phyloP scores from a whole-genome alignment of 1,284 basidiomycete genomes.

The Rhodotorula sp. region DNA sequence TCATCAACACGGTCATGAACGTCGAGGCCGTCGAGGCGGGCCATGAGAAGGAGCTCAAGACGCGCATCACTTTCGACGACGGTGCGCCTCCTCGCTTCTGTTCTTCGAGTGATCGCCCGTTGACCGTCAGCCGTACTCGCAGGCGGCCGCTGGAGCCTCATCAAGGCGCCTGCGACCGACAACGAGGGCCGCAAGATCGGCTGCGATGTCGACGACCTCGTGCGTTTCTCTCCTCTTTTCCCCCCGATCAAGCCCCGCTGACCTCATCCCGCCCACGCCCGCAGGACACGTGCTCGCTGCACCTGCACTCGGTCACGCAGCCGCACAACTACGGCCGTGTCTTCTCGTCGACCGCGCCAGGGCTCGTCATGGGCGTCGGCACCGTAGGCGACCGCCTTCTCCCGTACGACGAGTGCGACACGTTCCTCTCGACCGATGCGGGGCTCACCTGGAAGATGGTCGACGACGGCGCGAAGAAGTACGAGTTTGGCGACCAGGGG shows the following conservation, averaged over 20 bases:
- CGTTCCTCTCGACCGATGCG: constrained; percentile 87
- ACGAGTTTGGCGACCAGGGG: constrained; percentile 90
- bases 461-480: constrained; percentile 77
- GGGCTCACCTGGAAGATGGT: constrained; percentile 85
- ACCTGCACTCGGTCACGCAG: constrained; percentile 86
- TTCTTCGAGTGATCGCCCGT: background rate
- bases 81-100: constrained; percentile 56
- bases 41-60: constrained; percentile 69
- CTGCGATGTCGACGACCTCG: constrained; percentile 64
- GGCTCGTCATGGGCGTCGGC: constrained; percentile 92
- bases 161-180: constrained; percentile 67
- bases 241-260: background rate
- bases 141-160: constrained; percentile 73
- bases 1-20: constrained; percentile 85
- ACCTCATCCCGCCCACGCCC: background rate
- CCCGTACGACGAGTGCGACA: constrained; percentile 86
- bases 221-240: constrained; percentile 29
- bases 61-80: constrained; percentile 87
- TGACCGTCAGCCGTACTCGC: background rate
- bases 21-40: constrained; percentile 74
- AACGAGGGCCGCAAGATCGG: constrained; percentile 62
- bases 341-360: constrained; percentile 92
- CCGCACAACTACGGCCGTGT: constrained; percentile 91
- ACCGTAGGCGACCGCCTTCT: constrained; percentile 71
- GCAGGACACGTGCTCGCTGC: constrained; percentile 70